Evolutionary conservation across 768 basidiomycete genomes (phyloP), one percentile per base, ranked within the genome.

Genomic region (Favolaschia claudopus): DNA sequence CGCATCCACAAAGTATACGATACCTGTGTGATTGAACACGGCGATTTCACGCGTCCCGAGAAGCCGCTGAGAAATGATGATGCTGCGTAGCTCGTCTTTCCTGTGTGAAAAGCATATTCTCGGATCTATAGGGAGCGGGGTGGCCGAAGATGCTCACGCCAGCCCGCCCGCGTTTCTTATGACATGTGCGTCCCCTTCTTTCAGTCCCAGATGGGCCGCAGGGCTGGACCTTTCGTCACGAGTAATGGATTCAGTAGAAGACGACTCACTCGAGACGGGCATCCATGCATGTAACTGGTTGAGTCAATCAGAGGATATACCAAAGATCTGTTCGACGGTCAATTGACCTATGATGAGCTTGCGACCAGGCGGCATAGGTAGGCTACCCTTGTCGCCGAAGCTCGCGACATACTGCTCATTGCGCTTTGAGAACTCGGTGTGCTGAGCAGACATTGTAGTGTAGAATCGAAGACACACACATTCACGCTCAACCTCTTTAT

Each of bases 11-110:
- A n/a, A n/a, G n/a, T n/a, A n/a, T n/a, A n/a, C n/a, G n/a, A n/a
- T n/a, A n/a, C n/a, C n/a, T n/a, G 86, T 88, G 71, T 92, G 90
- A 69, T 87, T 87, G 71, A 89, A 82, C 44, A 92, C 75, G 5
- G 87, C 83, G 50, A 91, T 82, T 72, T 90, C 87, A 27, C 79
- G 78, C 8, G 89, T 92, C n/a, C 87, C 88, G 22, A 91, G 81
- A 17, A 90, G 81, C 28, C 88, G 85, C 69, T 92, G 89, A 28
- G 89, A 89, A 67, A 91, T 82, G 53, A 92, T 76, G 64, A 92
- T 74, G 65, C 82, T 84, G 19, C 89, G 82, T 13, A 92, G 67
- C 1, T 87, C 84, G 20, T 91, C 90, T 58, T 81, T 79, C 34
- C 88, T 89, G 28, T 9, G 7, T 10, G 34, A 10, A 32, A 0